Conservation (phyloP, 306 rosid genomes). For the Hippophae gyantsensis region DNA sequence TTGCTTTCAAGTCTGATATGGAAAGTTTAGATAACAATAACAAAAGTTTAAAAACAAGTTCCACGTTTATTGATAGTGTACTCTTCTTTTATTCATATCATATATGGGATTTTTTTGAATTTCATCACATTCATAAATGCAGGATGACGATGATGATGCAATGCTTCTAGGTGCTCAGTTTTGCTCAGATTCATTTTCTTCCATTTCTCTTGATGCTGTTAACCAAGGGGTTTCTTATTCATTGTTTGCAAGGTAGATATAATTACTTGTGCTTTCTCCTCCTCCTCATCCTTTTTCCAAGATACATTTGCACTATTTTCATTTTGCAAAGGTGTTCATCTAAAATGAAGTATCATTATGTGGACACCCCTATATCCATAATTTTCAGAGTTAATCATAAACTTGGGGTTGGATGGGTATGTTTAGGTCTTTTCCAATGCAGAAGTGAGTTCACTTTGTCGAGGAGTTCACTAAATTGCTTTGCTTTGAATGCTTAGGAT, state of each 20-base stretch:
- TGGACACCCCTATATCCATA: conserved; percentile 6
- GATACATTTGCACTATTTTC: no score
- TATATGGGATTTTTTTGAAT: conserved; percentile 1
- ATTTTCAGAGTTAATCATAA: conserved; percentile 10
- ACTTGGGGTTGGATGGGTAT: not conserved
- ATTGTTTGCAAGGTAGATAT: conserved; percentile 56
- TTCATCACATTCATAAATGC: conserved; percentile 10
- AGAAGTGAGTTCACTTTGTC: not conserved
- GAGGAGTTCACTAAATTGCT: conserved; percentile 3
- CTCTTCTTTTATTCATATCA: conserved; percentile 9
- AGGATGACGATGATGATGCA: conserved; percentile 86
- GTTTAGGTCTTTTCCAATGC: not conserved
- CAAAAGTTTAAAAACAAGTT: conserved; percentile 10
- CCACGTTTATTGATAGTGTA: conserved; percentile 9
- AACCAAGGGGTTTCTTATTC: conserved; percentile 53
- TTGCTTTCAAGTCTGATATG: conserved; percentile 7
- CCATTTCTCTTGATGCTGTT: conserved; percentile 53
- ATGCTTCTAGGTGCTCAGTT: conserved; percentile 84
- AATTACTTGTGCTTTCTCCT: no score
- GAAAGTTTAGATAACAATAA: conserved; percentile 5
- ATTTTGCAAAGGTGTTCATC: not conserved
- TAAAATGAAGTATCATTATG: not conserved
- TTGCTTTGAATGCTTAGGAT: conserved; percentile 39
- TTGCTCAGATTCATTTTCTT: conserved; percentile 75
- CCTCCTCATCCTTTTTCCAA: no score